Evolutionary conservation across 2,329 filamentous ascomycete species (phyloP).

Genomic region (Shiraia bambusicola): DNA sequence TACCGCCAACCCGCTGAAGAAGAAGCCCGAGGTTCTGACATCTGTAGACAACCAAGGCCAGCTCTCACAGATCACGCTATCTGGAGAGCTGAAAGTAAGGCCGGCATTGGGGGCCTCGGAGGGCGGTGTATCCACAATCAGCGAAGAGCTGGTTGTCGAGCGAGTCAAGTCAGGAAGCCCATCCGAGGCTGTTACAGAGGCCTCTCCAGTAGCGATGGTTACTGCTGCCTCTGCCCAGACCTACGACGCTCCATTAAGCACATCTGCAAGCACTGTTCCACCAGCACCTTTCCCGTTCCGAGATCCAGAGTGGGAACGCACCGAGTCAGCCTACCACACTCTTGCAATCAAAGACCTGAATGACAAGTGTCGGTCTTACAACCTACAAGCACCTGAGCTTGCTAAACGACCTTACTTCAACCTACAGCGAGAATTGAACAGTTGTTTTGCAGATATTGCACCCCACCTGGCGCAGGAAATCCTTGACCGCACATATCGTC

Average conservation of each 20-base stretch:
- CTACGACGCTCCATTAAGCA: slow-evolving; percentile 13
- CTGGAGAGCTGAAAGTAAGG: slow-evolving; percentile 46
- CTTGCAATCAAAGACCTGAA: slow-evolving; percentile 80
- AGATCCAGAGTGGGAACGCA: slow-evolving; percentile 72
- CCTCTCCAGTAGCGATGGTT: slow-evolving; percentile 1
- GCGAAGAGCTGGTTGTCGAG: slow-evolving; percentile 31
- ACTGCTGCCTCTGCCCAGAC: slow-evolving; percentile 14
- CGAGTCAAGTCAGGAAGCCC: slow-evolving; percentile 16
- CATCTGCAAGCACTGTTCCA: slow-evolving; percentile 38
- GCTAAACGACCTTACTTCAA: slow-evolving; percentile 92
- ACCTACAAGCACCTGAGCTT: slow-evolving; percentile 87
- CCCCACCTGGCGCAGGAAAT: slow-evolving; percentile 74
- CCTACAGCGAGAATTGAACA: slow-evolving; percentile 75
- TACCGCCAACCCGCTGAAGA: slow-evolving; percentile 59
- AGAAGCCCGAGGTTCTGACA: slow-evolving; percentile 48
- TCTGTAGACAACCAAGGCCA: slow-evolving; percentile 49
- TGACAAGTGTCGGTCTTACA: slow-evolving; percentile 79
- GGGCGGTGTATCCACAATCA: slow-evolving; percentile 17
- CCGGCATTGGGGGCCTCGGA: slow-evolving; percentile 10
- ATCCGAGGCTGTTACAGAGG: slow-evolving; percentile 5
- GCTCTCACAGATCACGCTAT: slow-evolving; percentile 51
- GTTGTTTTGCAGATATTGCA: slow-evolving; percentile 85
- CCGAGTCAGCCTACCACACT: slow-evolving; percentile 73
- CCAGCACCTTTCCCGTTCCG: slow-evolving; percentile 63
- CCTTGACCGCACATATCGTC: slow-evolving; percentile 64